Conservation (phyloP, 441 rosid species). For the Capsella rubella region DNA sequence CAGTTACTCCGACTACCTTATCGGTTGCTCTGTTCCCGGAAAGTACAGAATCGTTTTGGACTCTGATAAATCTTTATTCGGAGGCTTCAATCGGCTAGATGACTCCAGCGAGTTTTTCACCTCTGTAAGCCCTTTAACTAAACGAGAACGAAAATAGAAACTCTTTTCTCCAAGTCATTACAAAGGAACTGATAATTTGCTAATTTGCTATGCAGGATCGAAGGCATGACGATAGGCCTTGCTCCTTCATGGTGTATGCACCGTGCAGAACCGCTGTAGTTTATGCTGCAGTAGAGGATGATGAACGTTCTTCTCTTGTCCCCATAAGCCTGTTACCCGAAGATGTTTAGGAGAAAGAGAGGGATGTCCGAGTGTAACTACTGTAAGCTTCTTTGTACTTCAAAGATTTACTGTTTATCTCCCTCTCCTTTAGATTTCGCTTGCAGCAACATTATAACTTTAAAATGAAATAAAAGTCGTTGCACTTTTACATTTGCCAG, state of each 20-base stretch:
- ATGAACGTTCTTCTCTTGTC: slow-evolving; percentile 30
- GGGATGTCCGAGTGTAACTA: slow-evolving; percentile 17
- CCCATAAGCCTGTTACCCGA: slow-evolving; percentile 37
- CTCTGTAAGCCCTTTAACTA: slow-evolving; percentile 57
- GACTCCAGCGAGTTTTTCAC: slow-evolving; percentile 76
- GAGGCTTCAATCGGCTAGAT: slow-evolving; percentile 76
- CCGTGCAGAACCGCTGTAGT: slow-evolving; percentile 93
- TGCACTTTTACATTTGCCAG: slow-evolving; percentile 12
- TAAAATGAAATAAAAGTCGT: slow-evolving; percentile 13
- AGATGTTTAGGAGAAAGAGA: slow-evolving; percentile 30
- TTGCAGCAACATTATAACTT: slow-evolving; percentile 32
- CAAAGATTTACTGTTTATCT: slow-evolving; percentile 3
- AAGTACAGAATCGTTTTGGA: slow-evolving; percentile 94
- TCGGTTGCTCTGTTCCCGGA: slow-evolving; percentile 90
- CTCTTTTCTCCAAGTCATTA: background rate
- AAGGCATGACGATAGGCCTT: slow-evolving; percentile 74
- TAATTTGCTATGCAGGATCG: slow-evolving; percentile 65
- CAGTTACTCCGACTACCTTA: slow-evolving; percentile 84
- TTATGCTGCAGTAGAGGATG: slow-evolving; percentile 69
- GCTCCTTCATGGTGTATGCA: slow-evolving; percentile 80
- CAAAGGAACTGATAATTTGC: slow-evolving; percentile 25
- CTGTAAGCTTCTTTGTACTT: slow-evolving; percentile 44
- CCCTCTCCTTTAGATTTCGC: slow-evolving; percentile 39
- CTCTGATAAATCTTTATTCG: slow-evolving; percentile 77
- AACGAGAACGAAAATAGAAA: background rate